Conservation (phyloP, 1,139 yeast genomes). For the Lipomyces yarrowii region DNA sequence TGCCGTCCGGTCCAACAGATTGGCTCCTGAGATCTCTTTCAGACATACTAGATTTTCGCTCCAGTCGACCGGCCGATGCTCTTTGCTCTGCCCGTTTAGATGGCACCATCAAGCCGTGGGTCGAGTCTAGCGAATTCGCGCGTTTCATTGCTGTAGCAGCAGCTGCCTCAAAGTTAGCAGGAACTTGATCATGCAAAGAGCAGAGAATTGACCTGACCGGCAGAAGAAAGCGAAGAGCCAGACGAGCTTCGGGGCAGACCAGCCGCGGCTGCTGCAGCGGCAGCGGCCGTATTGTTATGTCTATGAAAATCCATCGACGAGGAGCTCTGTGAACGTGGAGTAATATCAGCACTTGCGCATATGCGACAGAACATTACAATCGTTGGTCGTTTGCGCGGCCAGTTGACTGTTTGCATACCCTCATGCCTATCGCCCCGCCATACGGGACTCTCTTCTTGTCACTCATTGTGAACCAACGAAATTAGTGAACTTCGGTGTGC, state of each 20-base stretch:
- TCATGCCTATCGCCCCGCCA: conserved; percentile 15
- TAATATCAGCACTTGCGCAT: neutral
- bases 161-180: conserved; percentile 14
- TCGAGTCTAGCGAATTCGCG: conserved; percentile 10
- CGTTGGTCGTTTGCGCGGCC: neutral
- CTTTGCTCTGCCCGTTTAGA: conserved; percentile 20
- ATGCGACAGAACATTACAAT: too few species aligned
- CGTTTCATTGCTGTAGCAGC: conserved; percentile 28
- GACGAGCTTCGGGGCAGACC: conserved; percentile 22
- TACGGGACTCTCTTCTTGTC: conserved; percentile 8
- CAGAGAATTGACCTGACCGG: conserved; percentile 17
- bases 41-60: conserved; percentile 22
- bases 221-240: conserved; percentile 21
- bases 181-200: neutral
- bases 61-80: conserved; percentile 1
- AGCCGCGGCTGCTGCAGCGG: conserved; percentile 18
- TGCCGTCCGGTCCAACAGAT: conserved; percentile 4
- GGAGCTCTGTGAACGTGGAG: conserved; percentile 16
- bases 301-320: conserved; percentile 22
- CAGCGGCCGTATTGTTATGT: conserved; percentile 8
- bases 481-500: neutral
- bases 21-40: conserved; percentile 24
- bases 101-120: conserved; percentile 15
- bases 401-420: conserved; percentile 4
- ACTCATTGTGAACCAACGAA: neutral